Evolutionary conservation across 2,329 filamentous ascomycete species (phyloP).

Genomic region (Sporothrix globosa): DNA sequence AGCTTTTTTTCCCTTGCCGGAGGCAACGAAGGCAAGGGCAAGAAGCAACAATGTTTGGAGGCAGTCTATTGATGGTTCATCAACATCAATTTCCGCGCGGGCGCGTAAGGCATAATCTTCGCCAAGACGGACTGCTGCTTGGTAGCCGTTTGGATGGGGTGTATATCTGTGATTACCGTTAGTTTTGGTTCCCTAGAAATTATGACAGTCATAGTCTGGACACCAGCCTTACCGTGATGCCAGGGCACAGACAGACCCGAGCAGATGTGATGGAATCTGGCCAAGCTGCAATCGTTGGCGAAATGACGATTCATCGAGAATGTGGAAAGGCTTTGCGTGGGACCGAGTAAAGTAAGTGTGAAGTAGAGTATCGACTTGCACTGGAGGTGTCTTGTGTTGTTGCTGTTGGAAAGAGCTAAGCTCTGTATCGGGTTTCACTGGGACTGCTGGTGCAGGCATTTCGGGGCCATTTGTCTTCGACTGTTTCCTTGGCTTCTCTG

Average conservation of each 20-base stretch:
- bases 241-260: constrained; percentile 63
- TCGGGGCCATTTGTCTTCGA: neutral
- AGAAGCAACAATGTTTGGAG: constrained; percentile 77
- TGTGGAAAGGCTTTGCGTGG: constrained; percentile 80
- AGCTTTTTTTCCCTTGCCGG: constrained; percentile 79
- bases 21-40: constrained; percentile 73
- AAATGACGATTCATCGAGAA: constrained; percentile 75
- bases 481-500: neutral
- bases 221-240: constrained; percentile 58
- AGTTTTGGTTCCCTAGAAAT: neutral
- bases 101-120: constrained; percentile 74
- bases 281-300: constrained; percentile 71
- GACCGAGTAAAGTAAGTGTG: constrained; percentile 80
- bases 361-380: constrained; percentile 65
- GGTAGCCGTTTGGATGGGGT: constrained; percentile 67
- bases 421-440: neutral
- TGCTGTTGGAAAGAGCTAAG: constrained; percentile 43
- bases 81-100: constrained; percentile 71
- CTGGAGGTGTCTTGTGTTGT: constrained; percentile 42
- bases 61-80: constrained; percentile 78
- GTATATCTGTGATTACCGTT: constrained; percentile 62
- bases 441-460: neutral
- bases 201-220: neutral
- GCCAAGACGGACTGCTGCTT: constrained; percentile 67
- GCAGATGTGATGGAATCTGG: constrained; percentile 61